Conservation (phyloP, 768 basidiomycete species). For the Tulasnella sp. region DNA sequence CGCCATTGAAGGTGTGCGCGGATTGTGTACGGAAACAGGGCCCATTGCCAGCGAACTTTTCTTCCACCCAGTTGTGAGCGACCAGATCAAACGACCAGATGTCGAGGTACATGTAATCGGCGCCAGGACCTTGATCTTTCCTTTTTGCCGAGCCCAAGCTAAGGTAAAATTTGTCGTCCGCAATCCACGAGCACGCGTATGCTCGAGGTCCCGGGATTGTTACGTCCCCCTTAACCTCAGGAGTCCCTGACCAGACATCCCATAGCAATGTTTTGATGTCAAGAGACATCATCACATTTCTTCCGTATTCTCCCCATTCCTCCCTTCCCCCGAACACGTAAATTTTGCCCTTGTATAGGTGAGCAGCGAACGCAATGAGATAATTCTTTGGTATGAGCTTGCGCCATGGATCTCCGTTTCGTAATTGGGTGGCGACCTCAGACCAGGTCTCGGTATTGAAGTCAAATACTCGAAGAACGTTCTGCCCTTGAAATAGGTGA, state of each 20-base stretch:
- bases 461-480: slow-evolving; percentile 33
- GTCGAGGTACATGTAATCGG: slow-evolving; percentile 31
- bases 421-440: slow-evolving; percentile 28
- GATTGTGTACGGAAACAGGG: slow-evolving; percentile 33
- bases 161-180: slow-evolving; percentile 31
- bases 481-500: slow-evolving; percentile 34
- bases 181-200: slow-evolving; percentile 34
- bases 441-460: slow-evolving; percentile 35
- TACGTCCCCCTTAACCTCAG: slow-evolving; percentile 24
- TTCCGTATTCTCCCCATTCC: slow-evolving; percentile 29
- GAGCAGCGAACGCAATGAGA: slow-evolving; percentile 23
- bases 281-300: slow-evolving; percentile 36
- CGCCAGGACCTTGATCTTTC: slow-evolving; percentile 24
- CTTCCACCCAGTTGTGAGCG: slow-evolving; percentile 30
- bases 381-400: slow-evolving; percentile 21
- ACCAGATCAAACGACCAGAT: slow-evolving; percentile 36
- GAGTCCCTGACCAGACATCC: slow-evolving; percentile 27
- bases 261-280: slow-evolving; percentile 33
- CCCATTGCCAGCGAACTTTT: slow-evolving; percentile 33
- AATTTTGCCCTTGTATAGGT: slow-evolving; percentile 30
- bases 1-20: slow-evolving; percentile 30
- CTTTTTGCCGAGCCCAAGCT: slow-evolving; percentile 28
- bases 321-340: slow-evolving; percentile 38
- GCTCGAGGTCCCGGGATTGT: slow-evolving; percentile 33
- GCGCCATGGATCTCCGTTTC: slow-evolving; percentile 19